These are phyloP conservation scores for Coelastrella sp. DNA, from an alignment of 139 green algal genomes.

Conservation along the genomic window DNA sequence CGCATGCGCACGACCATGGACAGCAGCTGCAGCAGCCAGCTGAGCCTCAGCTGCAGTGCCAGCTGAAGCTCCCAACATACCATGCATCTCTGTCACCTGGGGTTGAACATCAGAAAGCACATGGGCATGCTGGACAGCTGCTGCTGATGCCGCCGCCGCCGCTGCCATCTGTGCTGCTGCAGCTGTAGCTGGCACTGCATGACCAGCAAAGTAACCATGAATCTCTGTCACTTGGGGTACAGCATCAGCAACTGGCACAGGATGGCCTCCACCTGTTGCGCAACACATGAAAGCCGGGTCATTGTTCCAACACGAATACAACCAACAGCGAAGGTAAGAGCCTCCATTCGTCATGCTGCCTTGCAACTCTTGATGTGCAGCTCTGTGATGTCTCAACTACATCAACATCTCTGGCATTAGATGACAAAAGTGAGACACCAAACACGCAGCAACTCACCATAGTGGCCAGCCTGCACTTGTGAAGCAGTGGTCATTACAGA, in stretches of 20 bases:
- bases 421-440: no score
- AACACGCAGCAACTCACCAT: no score
- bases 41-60: slow-evolving; percentile 46
- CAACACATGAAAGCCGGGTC: no score
- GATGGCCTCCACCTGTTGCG: neutral
- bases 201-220: slow-evolving; percentile 43
- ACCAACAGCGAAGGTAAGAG: neutral
- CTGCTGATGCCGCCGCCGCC: neutral
- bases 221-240: slow-evolving; percentile 57
- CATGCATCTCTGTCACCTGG: slow-evolving; percentile 57
- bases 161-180: slow-evolving; percentile 18
- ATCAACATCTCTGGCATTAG: no score
- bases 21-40: slow-evolving; percentile 25
- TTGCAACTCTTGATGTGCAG: no score
- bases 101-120: slow-evolving; percentile 50
- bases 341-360: no score
- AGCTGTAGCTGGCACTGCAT: slow-evolving; percentile 36
- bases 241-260: slow-evolving; percentile 5
- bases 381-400: no score
- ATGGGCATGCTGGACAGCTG: slow-evolving; percentile 7
- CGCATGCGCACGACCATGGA: neutral
- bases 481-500: slow-evolving; percentile 10
- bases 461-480: neutral
- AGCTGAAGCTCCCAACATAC: slow-evolving; percentile 42
- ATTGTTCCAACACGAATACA: no score